These are phyloP conservation scores for Nyctanthes arbortristis DNA, from an alignment of 257 asterid species.

Conservation along the genomic window DNA sequence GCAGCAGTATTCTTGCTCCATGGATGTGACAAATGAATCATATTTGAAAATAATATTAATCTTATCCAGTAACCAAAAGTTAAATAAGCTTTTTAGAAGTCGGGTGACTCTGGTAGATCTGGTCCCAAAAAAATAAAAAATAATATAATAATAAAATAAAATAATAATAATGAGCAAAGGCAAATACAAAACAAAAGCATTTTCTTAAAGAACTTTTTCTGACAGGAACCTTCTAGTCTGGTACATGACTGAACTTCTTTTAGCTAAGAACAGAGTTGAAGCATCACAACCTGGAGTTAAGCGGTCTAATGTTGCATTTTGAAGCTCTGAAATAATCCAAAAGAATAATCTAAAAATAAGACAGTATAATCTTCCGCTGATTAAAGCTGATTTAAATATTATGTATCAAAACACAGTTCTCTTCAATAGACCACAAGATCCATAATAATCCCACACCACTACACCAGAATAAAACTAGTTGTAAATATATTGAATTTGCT, in stretches of 20 bases:
- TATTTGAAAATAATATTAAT: background rate
- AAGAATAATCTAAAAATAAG: background rate
- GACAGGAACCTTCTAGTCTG: background rate
- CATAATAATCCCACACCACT: background rate
- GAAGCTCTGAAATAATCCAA: background rate
- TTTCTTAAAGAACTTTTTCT: background rate
- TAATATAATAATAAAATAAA: too few relatives aligned
- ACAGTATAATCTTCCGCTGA: background rate
- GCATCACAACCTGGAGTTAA: background rate
- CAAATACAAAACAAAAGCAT: background rate
- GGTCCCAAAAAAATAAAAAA: too few relatives aligned
- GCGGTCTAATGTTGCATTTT: background rate
- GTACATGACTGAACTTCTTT: background rate
- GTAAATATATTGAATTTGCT: background rate
- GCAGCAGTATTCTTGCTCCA: background rate
- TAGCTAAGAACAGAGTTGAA: background rate
- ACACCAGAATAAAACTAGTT: constrained; percentile 1
- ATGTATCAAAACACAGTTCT: background rate
- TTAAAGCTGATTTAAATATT: background rate
- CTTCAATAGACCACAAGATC: background rate
- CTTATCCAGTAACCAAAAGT: background rate
- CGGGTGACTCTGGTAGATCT: too few relatives aligned
- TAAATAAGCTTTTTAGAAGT: background rate
- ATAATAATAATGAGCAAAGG: background rate
- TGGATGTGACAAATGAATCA: background rate